These are phyloP conservation scores for Backusella parvicylindrica DNA, from an alignment of 192 early-diverging fungal species.

Conservation along the genomic window DNA sequence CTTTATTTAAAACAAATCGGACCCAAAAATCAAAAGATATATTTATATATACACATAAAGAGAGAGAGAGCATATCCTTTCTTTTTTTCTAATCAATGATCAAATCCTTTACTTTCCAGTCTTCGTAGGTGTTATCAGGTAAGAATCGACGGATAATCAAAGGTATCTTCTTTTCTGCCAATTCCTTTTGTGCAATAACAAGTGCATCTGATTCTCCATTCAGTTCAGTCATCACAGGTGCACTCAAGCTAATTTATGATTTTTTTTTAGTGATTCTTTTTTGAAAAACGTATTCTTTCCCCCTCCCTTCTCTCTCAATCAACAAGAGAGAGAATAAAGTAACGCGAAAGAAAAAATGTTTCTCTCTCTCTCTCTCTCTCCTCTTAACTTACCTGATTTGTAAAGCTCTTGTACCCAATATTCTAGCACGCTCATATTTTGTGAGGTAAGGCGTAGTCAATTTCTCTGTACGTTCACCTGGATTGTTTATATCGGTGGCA, in stretches of 20 bases:
- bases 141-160: constrained; percentile 89
- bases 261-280: background rate
- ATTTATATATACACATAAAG: background rate
- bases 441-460: constrained; percentile 98
- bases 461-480: constrained; percentile 59
- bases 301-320: too few species aligned
- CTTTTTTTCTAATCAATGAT: constrained; percentile 59
- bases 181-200: constrained; percentile 92
- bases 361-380: background rate
- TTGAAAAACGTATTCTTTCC: background rate
- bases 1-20: background rate
- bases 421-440: constrained; percentile 92
- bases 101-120: constrained; percentile 90
- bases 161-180: constrained; percentile 90
- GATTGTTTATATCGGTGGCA: background rate
- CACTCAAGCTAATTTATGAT: constrained; percentile 75
- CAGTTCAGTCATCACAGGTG: constrained; percentile 90
- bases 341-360: too few species aligned
- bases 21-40: background rate
- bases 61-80: background rate
- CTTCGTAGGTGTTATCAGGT: constrained; percentile 91
- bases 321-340: too few species aligned
- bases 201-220: constrained; percentile 92
- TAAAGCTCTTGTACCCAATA: constrained; percentile 87
- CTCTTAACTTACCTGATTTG: constrained; percentile 68